Evolutionary conservation across 106 monocot genomes (phyloP).

Genomic region (Vanilla planifolia): DNA sequence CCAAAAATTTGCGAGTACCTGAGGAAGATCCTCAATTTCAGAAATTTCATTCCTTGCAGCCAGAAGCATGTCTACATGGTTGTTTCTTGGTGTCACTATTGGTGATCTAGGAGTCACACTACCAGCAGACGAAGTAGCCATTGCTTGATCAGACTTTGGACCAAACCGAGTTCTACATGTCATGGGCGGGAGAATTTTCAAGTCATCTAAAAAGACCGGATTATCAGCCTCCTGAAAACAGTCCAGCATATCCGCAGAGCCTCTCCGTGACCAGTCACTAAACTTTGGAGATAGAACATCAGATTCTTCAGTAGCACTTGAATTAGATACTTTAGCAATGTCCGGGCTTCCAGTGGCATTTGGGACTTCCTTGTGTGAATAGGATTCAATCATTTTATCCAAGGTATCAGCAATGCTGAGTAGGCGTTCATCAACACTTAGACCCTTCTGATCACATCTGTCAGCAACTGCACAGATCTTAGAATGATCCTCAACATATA

Average conservation of each 20-base stretch:
- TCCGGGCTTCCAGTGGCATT: slow-evolving; percentile 67
- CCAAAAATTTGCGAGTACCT: slow-evolving; percentile 42
- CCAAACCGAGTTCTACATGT: slow-evolving; percentile 98
- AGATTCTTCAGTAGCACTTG: slow-evolving; percentile 67
- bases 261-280: slow-evolving; percentile 76
- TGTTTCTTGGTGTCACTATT: slow-evolving; percentile 67
- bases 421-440: slow-evolving; percentile 87
- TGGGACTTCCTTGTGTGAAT: slow-evolving; percentile 48
- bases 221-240: slow-evolving; percentile 79
- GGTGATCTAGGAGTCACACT: slow-evolving; percentile 98
- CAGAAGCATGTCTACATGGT: slow-evolving; percentile 87
- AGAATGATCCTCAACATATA: slow-evolving; percentile 81
- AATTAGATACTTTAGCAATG: slow-evolving; percentile 52
- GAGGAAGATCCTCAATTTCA: slow-evolving; percentile 85
- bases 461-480: slow-evolving; percentile 85
- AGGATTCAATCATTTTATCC: slow-evolving; percentile 74
- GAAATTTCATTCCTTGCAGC: slow-evolving; percentile 52
- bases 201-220: slow-evolving; percentile 54
- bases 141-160: slow-evolving; percentile 90
- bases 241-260: slow-evolving; percentile 88
- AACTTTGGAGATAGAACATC: slow-evolving; percentile 82
- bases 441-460: slow-evolving; percentile 90
- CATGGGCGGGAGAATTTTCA: slow-evolving; percentile 75
- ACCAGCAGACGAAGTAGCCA: slow-evolving; percentile 92
- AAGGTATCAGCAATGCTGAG: slow-evolving; percentile 75